Base-by-base conservation (phyloP, 148 eudicot genomes). In the Pharnaceum exiguum region DNA sequence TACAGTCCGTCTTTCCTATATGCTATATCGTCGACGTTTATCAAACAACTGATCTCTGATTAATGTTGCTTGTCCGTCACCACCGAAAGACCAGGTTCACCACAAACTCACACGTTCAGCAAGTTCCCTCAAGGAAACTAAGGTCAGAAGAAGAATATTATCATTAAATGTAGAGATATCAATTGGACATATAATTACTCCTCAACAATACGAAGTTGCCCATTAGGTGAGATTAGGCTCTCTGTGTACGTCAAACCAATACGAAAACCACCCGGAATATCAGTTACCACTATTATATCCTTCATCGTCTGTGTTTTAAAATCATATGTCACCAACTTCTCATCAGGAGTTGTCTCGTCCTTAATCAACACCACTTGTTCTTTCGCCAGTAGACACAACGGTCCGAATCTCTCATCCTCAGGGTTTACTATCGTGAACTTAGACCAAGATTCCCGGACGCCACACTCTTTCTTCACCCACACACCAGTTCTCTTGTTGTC, bases 381-480 rank as follows among this genome's bases (percentile, higher is more conserved):
- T 28, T 49, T 26, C 25, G 36, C 48, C 13, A 50, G 28, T 48
- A 49, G 24, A 36, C 57, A 37, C 9, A 62, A 1, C 17, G 31
- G 46, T 47, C 27, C 50, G 19, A 36, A 4, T 5, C 18, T 17
- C 1, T 4, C 6, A 1, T 3, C 7, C 18, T 46, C 33, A 5
- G 25, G 0, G 18, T 16, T 6, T 10, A 15, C 7, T 5, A 26
- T 26, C 0, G 6, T 26, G 28, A 49, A n/a, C 23, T 27, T 26
- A 26, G 38, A 49, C 66, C 66, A 62, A 27, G 66, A 62, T 17
- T 36, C 66, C 17, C 17, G 1, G 19, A 18, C 37, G 13, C 48
- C 49, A 39, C 51, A 62, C 3, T 62, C 50, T 51, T 51, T 62
- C 66, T 50, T 62, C 21, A 51, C 10, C 26, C 54, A 60, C 23